phyloP scores from a whole-genome alignment of 1,284 basidiomycete species.

The Austroboletus novae-zelandiae region DNA sequence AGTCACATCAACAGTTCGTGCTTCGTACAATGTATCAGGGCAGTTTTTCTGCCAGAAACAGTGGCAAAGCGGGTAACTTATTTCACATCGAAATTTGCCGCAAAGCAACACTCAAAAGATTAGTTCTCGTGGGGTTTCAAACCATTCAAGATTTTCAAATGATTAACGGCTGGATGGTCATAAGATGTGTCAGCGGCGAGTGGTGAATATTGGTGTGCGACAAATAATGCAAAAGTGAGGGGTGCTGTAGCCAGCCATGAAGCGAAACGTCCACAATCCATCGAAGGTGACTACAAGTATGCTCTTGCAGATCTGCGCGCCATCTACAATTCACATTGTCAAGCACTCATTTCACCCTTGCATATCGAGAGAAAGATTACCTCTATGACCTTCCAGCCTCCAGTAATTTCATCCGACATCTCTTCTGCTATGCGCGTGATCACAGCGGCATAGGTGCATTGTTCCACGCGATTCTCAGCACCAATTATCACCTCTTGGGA shows the following conservation, averaged over 20 bases:
- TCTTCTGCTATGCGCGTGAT: slow-evolving; percentile 87
- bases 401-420: slow-evolving; percentile 88
- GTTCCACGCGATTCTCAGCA: slow-evolving; percentile 86
- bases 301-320: slow-evolving; percentile 39
- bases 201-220: slow-evolving; percentile 30
- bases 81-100: not conserved
- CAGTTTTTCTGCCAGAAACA: not conserved
- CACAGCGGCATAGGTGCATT: slow-evolving; percentile 91
- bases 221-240: slow-evolving; percentile 18
- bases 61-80: not conserved
- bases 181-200: slow-evolving; percentile 28
- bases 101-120: not conserved
- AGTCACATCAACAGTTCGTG: not conserved
- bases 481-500: slow-evolving; percentile 86
- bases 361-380: slow-evolving; percentile 37
- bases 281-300: slow-evolving; percentile 28
- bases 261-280: not conserved
- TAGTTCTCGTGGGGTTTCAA: not conserved
- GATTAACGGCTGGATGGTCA: too few species aligned
- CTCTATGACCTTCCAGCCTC: slow-evolving; percentile 98
- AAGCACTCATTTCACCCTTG: slow-evolving; percentile 1
- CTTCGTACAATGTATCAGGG: not conserved
- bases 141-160: not conserved
- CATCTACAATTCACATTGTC: slow-evolving; percentile 27
- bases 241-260: slow-evolving; percentile 3